Evolutionary conservation across 495 filamentous ascomycete species (phyloP), one percentile per base, ranked within the genome.

Genomic region (Podospora comata): DNA sequence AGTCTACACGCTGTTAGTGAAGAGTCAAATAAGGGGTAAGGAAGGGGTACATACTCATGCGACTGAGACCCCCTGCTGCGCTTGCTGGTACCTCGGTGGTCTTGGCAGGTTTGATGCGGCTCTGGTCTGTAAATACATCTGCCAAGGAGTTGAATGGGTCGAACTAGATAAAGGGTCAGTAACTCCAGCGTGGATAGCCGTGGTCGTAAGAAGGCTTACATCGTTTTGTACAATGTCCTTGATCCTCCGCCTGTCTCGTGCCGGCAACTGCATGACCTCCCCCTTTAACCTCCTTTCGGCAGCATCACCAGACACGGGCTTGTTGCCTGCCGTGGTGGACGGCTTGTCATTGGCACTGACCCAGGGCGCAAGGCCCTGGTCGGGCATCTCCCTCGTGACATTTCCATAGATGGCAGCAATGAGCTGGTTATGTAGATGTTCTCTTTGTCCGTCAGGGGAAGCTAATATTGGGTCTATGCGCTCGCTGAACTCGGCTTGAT

Each of bases 261-360:
- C 87, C 58, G 90, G 92, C 44, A 99, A 84, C 74, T 91, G 89
- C 95, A 98, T 99, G 60, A 97, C 89, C 79, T 98, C 94, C 64
- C 86, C 90, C 85, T 97, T 97, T 70, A 97, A 76, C 73, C 91
- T 85, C 74, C 94, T 90, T 79, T 98, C 95, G 48, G 90, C 89
- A n/a, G 91, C 88, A 85, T 98, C 95, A 56, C 92, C 92, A 9
- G 88, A 88, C 44, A 91, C 87, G 30, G 91, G 91, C 78, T 95
- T 94, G 62, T 87, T 88, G 60, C 89, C 87, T 66, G 88, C 80
- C 27, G 87, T 87, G n/a, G 85, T 77, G 16, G 85, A 82, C n/a
- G 93, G 93, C 81, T 97, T 97, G 80, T 98, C 94, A 74, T 95
- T 97, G 26, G 92, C 92, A 71, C 91, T 93, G 65, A 99, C 95